Evolutionary conservation across 352 stramenopile species (phyloP).

Genomic region (Phytophthora cryptogea): DNA sequence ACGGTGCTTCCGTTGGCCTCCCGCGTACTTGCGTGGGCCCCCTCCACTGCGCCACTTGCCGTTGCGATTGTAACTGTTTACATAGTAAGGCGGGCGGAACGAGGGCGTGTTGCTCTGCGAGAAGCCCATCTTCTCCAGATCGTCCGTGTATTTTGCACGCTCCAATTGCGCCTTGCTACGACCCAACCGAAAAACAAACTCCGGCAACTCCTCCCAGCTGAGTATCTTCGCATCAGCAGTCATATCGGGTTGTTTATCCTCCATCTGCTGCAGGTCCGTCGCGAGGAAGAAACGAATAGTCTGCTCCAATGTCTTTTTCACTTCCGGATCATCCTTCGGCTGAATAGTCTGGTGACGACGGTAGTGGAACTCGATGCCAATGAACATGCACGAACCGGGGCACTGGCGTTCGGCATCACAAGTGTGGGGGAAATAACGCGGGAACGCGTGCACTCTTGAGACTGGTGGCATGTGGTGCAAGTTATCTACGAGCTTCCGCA

Average conservation of each 20-base stretch:
- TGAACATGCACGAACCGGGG: constrained; percentile 79
- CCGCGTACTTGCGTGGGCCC: constrained; percentile 53
- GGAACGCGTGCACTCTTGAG: constrained; percentile 68
- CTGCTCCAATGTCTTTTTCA: constrained; percentile 72
- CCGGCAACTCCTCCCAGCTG: constrained; percentile 64
- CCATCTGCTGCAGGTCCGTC: constrained; percentile 83
- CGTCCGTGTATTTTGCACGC: constrained; percentile 61
- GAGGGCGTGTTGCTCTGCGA: constrained; percentile 51
- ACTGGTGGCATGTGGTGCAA: constrained; percentile 67
- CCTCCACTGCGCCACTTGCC: constrained; percentile 53
- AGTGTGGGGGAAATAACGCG: constrained; percentile 65
- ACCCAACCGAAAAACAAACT: constrained; percentile 70
- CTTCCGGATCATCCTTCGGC: constrained; percentile 69
- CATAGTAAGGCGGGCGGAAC: constrained; percentile 52
- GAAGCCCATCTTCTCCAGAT: constrained; percentile 64
- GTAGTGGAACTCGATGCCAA: constrained; percentile 78
- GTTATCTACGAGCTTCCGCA: constrained; percentile 81
- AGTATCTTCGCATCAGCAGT: constrained; percentile 52
- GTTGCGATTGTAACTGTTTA: constrained; percentile 49
- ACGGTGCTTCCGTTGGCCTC: constrained; percentile 46
- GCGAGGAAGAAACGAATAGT: constrained; percentile 86
- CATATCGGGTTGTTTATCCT: constrained; percentile 77
- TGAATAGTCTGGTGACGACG: constrained; percentile 36
- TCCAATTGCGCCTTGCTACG: constrained; percentile 53
- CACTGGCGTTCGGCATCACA: constrained; percentile 36